Evolutionary conservation across 2,329 filamentous ascomycete species (phyloP).

Genomic region (Claviceps pusilla): DNA sequence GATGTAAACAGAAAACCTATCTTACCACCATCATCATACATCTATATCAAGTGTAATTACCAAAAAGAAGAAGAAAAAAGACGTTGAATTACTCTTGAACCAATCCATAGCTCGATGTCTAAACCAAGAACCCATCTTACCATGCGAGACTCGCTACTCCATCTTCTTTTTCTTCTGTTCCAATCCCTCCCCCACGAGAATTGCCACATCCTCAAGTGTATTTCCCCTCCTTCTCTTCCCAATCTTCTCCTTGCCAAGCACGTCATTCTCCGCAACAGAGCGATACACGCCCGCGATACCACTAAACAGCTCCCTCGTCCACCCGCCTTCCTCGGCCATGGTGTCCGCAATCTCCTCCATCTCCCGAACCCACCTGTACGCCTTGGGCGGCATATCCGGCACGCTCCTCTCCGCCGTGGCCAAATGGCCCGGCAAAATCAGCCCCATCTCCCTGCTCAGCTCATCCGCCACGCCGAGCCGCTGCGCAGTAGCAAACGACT

Average conservation of each 20-base stretch:
- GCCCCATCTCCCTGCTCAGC: slow-evolving; percentile 39
- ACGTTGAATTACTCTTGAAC: neutral
- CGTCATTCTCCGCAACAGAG: slow-evolving; percentile 44
- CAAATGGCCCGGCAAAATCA: slow-evolving; percentile 31
- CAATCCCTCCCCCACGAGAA: slow-evolving; percentile 31
- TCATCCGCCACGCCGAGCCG: slow-evolving; percentile 46
- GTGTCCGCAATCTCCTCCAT: slow-evolving; percentile 62
- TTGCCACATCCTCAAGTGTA: slow-evolving; percentile 43
- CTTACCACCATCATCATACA: neutral
- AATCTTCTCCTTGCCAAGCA: slow-evolving; percentile 43
- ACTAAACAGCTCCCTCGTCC: slow-evolving; percentile 38
- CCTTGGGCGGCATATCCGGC: slow-evolving; percentile 53
- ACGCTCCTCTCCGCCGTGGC: slow-evolving; percentile 34
- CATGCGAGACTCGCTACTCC: neutral
- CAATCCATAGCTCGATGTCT: neutral
- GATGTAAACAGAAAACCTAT: neutral
- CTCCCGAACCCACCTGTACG: slow-evolving; percentile 63
- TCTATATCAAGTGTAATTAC: neutral
- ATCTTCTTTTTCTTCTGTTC: slow-evolving; percentile 27
- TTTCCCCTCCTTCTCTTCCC: slow-evolving; percentile 40
- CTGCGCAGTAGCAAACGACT: slow-evolving; percentile 55
- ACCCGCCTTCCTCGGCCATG: slow-evolving; percentile 50
- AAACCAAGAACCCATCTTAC: neutral
- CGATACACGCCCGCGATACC: slow-evolving; percentile 48
- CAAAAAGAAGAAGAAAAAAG: no score